Evolutionary conservation across 805 yeast species (phyloP), one percentile per base, ranked within the genome.

Genomic region (Ogataea degrootiae): DNA sequence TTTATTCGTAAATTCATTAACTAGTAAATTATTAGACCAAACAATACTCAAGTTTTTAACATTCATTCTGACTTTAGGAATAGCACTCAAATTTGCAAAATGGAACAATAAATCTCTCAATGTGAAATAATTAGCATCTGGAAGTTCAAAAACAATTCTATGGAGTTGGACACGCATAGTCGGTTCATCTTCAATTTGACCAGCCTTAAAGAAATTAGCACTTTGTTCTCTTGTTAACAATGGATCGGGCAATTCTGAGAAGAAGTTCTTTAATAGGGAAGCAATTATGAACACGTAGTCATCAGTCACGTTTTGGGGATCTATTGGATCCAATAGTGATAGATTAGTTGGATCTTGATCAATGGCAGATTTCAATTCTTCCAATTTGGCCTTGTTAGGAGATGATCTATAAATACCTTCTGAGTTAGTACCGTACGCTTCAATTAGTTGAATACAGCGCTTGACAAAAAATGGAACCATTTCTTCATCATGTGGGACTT

Each of bases 51-150:
- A 66, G 50, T 86, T 84, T 59, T 84, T 83, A 48, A 83, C 74
- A 41, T 82, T 82, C 99, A 94, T 94, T 62, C 94, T 76, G 14
- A 94, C 83, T 47, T 84, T 78, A 52, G 84, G 82, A 29, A 62
- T 53, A 16, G 56, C 43, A 31, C 57, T 57, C 22, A 65, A 47
- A 15, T 55, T 55, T 38, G 53, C 55, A 51, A 94, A 77, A 65
- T 94, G 99, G 74, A 92, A 88, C 2, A 91, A 71, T 54, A 94
- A 70, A 34, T 88, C 81, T 54, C 97, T 73, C 56, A 94, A 73
- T 0, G 98, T 91, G 74, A 96, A 91, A 65, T 94, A 94, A 48
- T 92, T 89, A 1, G 96, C 94, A 68, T 94, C 99, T 0, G 97
- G 97, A 46, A 94, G 75, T 55, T 87, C 86, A 70, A 85, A 94